These are phyloP conservation scores for Arthrinium phaeospermum DNA, from an alignment of 2,329 filamentous ascomycete species.

Conservation along the genomic window DNA sequence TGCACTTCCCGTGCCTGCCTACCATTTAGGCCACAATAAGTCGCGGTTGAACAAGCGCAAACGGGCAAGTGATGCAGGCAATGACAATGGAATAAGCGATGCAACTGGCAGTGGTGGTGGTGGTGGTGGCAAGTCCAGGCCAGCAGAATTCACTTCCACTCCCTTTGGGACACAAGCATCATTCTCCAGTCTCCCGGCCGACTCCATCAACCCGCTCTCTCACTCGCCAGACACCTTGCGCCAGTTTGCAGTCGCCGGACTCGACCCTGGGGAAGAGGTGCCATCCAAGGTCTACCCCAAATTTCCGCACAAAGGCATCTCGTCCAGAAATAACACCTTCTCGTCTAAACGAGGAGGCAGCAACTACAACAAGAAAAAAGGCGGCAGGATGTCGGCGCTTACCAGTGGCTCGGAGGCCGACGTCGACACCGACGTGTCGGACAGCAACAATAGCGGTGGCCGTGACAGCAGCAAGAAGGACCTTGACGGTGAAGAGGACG, in stretches of 20 bases:
- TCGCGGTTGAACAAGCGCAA: conserved; percentile 41
- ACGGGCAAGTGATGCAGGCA: conserved; percentile 29
- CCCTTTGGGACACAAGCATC: conserved; percentile 28
- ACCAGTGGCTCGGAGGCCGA: conserved; percentile 24
- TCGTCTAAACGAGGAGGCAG: conserved; percentile 19
- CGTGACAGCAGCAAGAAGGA: not conserved
- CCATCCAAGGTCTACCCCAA: conserved; percentile 44
- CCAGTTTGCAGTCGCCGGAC: conserved; percentile 60
- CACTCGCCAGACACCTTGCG: conserved; percentile 56
- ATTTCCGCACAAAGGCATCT: conserved; percentile 59
- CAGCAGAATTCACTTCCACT: not conserved
- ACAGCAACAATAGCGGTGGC: conserved; percentile 19
- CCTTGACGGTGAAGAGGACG: not conserved
- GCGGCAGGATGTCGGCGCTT: conserved; percentile 22
- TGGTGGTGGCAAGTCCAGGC: not conserved
- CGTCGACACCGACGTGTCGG: conserved; percentile 22
- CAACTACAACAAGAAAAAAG: conserved; percentile 24
- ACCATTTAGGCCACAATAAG: conserved; percentile 33
- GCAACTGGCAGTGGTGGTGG: conserved; percentile 3
- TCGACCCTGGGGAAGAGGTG: conserved; percentile 52
- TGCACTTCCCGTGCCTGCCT: conserved; percentile 35
- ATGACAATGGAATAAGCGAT: not conserved
- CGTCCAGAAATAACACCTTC: conserved; percentile 40
- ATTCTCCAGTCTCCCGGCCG: conserved; percentile 34
- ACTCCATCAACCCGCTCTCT: conserved; percentile 60